Evolutionary conservation across 306 rosid species (phyloP).

Genomic region (Erythrophleum fordii): DNA sequence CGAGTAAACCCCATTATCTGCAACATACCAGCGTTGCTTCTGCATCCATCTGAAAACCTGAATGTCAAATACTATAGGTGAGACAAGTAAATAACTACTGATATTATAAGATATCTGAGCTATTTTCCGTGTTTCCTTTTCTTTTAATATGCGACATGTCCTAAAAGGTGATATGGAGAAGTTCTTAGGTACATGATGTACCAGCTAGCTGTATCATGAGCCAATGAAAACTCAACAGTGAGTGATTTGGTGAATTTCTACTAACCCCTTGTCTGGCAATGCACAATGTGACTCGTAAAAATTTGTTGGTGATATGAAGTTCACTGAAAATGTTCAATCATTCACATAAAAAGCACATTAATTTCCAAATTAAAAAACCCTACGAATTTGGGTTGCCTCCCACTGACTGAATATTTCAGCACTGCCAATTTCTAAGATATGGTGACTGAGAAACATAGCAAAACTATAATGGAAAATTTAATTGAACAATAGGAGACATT

Average conservation of each 20-base stretch:
- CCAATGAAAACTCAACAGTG: neutral
- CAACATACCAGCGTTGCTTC: conserved; percentile 89
- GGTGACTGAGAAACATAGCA: neutral
- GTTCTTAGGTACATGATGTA: neutral
- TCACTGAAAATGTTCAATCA: conserved; percentile 9
- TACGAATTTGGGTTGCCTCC: neutral
- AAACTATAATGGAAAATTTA: neutral
- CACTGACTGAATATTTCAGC: neutral
- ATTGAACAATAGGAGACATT: neutral
- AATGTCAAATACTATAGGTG: conserved; percentile 42
- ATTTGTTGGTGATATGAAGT: neutral
- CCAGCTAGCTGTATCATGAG: neutral
- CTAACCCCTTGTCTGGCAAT: neutral
- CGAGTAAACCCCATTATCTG: conserved; percentile 91
- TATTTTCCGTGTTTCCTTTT: conserved; percentile 9
- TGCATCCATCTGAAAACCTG: conserved; percentile 99
- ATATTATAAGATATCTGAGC: conserved; percentile 11
- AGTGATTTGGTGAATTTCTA: neutral
- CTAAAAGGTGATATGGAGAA: neutral
- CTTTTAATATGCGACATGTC: neutral
- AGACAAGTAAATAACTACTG: conserved; percentile 12
- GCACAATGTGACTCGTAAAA: neutral
- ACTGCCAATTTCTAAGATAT: neutral
- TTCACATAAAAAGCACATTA: neutral
- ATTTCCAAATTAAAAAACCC: neutral